Conservation (phyloP, 2,329 filamentous ascomycete species). For the Fusarium buharicum region DNA sequence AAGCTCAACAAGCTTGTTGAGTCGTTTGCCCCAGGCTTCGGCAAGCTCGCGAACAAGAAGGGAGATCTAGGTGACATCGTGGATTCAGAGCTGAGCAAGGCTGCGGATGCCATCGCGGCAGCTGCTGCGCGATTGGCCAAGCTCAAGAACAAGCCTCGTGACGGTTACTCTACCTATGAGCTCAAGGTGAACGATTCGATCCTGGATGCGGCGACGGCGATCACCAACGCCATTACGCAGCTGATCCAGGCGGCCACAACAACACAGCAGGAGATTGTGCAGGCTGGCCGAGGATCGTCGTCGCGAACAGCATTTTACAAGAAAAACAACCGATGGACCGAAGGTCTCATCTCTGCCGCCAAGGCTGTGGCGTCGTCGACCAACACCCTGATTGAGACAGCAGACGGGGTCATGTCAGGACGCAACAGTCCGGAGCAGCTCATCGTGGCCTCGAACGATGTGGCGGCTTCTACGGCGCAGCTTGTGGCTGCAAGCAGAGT, state of each 20-base stretch:
- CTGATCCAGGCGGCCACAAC: constrained; percentile 94
- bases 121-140: constrained; percentile 90
- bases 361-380: constrained; percentile 95
- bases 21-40: constrained; percentile 86
- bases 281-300: constrained; percentile 86
- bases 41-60: constrained; percentile 79
- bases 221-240: constrained; percentile 92
- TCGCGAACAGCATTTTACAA: constrained; percentile 97
- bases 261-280: constrained; percentile 96
- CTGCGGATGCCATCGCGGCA: constrained; percentile 93
- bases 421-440: constrained; percentile 96
- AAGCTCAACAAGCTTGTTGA: constrained; percentile 94
- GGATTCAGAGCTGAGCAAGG: constrained; percentile 89
- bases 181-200: constrained; percentile 96
- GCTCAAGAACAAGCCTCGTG: constrained; percentile 94
- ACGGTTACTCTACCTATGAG: constrained; percentile 95
- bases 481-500: constrained; percentile 94
- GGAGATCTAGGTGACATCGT: constrained; percentile 94
- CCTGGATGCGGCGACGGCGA: constrained; percentile 88
- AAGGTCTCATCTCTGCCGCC: constrained; percentile 94
- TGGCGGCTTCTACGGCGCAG: constrained; percentile 95
- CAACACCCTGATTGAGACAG: constrained; percentile 96
- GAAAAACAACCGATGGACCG: constrained; percentile 99
- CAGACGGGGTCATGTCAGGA: constrained; percentile 91
- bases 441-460: constrained; percentile 97